phyloP scores from a whole-genome alignment of 2,329 filamentous ascomycete species.

The Teratosphaeria zuluensis region DNA sequence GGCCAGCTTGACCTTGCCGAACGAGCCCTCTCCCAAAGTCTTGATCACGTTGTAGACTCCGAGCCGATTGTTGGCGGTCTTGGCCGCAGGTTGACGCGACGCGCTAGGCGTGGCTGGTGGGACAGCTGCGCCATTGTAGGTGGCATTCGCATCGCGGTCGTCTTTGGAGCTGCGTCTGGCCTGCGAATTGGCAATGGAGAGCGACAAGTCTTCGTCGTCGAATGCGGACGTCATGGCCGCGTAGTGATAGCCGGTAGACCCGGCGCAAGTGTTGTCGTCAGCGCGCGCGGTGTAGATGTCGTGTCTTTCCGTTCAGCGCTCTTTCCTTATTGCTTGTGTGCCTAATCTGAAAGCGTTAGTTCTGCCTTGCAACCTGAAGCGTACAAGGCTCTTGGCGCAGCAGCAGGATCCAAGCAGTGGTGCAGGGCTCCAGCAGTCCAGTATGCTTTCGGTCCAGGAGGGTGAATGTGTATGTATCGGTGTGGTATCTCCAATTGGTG shows the following conservation, averaged over 20 bases:
- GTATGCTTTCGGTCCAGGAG: not conserved
- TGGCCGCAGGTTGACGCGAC: not conserved
- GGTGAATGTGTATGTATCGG: not conserved
- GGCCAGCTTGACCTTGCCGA: conserved; percentile 96
- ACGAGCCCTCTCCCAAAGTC: conserved; percentile 91
- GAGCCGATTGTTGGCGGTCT: conserved; percentile 44
- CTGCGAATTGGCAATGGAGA: conserved; percentile 25
- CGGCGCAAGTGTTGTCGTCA: conserved; percentile 3
- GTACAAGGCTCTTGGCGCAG: not conserved
- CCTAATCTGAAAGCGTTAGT: not conserved
- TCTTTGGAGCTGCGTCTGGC: conserved; percentile 19
- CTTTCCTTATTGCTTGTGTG: not conserved
- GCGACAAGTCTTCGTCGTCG: conserved; percentile 32
- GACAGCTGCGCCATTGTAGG: conserved; percentile 24
- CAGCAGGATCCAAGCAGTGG: not conserved
- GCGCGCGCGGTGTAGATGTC: not conserved
- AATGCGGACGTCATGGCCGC: conserved; percentile 28
- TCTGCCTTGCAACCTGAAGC: not conserved
- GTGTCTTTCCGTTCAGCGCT: not conserved
- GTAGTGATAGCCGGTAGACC: conserved; percentile 1
- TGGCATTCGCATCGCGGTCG: conserved; percentile 27
- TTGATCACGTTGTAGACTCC: conserved; percentile 85
- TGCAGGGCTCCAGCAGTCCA: not conserved
- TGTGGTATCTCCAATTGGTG: not conserved
- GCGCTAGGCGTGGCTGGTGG: not conserved